Evolutionary conservation across 1,139 yeast genomes (phyloP).

Genomic region (Wickerhamomyces sp.): DNA sequence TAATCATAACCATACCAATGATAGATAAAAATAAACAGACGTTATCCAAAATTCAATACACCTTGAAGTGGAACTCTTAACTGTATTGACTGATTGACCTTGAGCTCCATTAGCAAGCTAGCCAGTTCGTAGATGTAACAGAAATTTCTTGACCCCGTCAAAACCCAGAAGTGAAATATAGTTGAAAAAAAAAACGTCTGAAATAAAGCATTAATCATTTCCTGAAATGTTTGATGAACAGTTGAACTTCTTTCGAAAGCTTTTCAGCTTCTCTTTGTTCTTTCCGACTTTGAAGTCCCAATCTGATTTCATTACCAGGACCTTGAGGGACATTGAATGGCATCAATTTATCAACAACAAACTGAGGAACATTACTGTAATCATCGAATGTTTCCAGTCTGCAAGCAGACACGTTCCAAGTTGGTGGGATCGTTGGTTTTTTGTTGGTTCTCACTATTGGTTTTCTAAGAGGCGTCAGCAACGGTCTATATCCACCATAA

Average conservation of each 20-base stretch:
- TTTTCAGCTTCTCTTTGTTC: constrained; percentile 18
- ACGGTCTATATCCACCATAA: constrained; percentile 21
- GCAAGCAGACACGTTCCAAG: constrained; percentile 22
- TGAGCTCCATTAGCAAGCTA: too few relatives aligned
- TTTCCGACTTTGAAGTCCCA: constrained; percentile 17
- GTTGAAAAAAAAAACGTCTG: background rate
- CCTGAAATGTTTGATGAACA: constrained; percentile 21
- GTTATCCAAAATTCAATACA: too few relatives aligned
- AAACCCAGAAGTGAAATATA: too few relatives aligned
- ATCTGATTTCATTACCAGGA: constrained; percentile 23
- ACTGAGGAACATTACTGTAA: constrained; percentile 20
- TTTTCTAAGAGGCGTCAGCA: constrained; percentile 19
- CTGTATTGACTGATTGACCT: too few relatives aligned
- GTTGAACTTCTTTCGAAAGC: constrained; percentile 19
- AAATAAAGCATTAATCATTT: constrained; percentile 5
- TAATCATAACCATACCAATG: too few relatives aligned
- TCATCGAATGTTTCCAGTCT: constrained; percentile 20
- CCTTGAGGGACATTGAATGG: constrained; percentile 18
- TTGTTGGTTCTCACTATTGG: constrained; percentile 13
- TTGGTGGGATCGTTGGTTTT: constrained; percentile 18
- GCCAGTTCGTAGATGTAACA: too few relatives aligned
- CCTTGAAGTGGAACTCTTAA: too few relatives aligned
- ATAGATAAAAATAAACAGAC: too few relatives aligned
- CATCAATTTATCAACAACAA: constrained; percentile 20
- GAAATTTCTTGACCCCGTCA: background rate